Conservation (phyloP, 768 basidiomycete genomes). For the Suillus sp. region DNA sequence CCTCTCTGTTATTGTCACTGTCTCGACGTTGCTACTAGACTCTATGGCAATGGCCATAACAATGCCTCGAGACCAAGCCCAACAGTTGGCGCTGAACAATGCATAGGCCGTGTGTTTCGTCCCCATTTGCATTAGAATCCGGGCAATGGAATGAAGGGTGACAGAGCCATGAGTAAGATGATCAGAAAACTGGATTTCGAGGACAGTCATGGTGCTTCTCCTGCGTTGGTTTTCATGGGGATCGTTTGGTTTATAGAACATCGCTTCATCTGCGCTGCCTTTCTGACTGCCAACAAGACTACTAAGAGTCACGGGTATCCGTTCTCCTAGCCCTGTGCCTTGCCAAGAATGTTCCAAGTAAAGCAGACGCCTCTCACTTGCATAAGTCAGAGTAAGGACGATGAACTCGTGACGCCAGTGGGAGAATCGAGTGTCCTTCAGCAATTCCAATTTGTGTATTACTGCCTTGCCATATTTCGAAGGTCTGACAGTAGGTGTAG, state of each 20-base stretch:
- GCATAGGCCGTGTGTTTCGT: not conserved
- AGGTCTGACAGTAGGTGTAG: not conserved
- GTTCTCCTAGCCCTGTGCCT: slow-evolving; percentile 1
- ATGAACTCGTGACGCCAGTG: slow-evolving; percentile 5
- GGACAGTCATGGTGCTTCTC: not conserved
- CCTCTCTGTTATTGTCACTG: slow-evolving; percentile 1
- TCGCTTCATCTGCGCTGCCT: not conserved
- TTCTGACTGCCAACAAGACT: slow-evolving; percentile 6
- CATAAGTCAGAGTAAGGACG: slow-evolving; percentile 3
- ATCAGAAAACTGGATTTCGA: slow-evolving; percentile 6
- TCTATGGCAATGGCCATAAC: not conserved
- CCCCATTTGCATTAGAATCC: not conserved
- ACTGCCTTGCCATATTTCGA: slow-evolving; percentile 1
- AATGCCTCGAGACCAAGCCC: slow-evolving; percentile 8
- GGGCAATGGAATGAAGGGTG: slow-evolving; percentile 1
- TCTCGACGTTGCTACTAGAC: not conserved
- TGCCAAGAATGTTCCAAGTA: slow-evolving; percentile 7
- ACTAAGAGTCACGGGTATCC: not conserved
- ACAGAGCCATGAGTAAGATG: not conserved
- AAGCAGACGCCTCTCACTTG: not conserved
- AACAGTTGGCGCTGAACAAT: slow-evolving; percentile 5
- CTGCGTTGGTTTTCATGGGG: not conserved
- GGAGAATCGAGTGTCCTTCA: not conserved
- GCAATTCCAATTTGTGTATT: slow-evolving; percentile 4
- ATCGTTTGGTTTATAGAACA: slow-evolving; percentile 5